These are phyloP conservation scores for Pulveroboletus sp. DNA, from an alignment of 768 basidiomycete genomes.

Conservation along the genomic window DNA sequence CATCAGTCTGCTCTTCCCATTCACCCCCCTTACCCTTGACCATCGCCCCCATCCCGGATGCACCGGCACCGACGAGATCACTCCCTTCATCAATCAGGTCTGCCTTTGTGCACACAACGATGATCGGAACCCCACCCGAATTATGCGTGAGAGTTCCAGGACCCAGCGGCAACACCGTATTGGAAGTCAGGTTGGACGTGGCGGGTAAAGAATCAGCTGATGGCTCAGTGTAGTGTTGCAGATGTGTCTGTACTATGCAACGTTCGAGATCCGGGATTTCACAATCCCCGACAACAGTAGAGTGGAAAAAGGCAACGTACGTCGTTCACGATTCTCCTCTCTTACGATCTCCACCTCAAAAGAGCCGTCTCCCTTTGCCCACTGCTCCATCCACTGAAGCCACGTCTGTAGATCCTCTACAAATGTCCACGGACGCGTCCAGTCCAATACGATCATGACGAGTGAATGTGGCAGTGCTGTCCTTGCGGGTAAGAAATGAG, in stretches of 20 bases:
- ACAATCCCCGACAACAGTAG: neutral
- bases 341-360: conserved; percentile 69
- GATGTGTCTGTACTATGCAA: conserved; percentile 70
- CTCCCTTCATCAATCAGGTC: conserved; percentile 84
- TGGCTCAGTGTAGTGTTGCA: conserved; percentile 89
- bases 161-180: conserved; percentile 78
- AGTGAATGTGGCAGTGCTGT: conserved; percentile 64
- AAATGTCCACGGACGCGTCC: conserved; percentile 93
- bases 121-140: conserved; percentile 75
- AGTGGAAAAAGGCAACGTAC: conserved; percentile 43
- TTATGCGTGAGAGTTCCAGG: conserved; percentile 87
- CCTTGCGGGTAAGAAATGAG: conserved; percentile 74
- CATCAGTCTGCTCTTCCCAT: conserved; percentile 95
- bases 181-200: conserved; percentile 51
- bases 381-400: conserved; percentile 81
- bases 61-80: conserved; percentile 62
- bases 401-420: conserved; percentile 79
- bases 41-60: conserved; percentile 84
- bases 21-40: conserved; percentile 88
- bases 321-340: conserved; percentile 78
- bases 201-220: conserved; percentile 59
- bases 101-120: conserved; percentile 89
- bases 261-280: neutral
- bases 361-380: conserved; percentile 64
- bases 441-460: conserved; percentile 85